These are phyloP conservation scores for Westerdykella sp. DNA, from an alignment of 2,329 filamentous ascomycete genomes.

Conservation along the genomic window DNA sequence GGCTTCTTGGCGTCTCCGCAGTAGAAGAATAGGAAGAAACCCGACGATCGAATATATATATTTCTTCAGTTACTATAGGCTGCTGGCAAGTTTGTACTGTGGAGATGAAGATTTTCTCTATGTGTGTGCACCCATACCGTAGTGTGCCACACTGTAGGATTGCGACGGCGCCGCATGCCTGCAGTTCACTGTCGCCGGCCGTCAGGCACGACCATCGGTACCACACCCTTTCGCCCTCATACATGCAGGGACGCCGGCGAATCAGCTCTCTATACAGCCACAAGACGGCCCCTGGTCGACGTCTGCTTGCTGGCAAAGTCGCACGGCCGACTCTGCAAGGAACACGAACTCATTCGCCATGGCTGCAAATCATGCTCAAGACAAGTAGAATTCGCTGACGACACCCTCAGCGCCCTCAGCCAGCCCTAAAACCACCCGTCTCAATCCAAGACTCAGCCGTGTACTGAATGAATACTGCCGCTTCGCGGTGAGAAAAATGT, in stretches of 20 bases:
- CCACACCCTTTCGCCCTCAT: neutral
- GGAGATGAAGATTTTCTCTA: no score
- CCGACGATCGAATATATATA: no score
- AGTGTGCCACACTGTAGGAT: no score
- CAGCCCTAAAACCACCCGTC: neutral
- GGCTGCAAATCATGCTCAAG: conserved; percentile 7
- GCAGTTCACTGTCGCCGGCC: neutral
- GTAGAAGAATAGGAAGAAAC: no score
- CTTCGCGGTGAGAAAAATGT: neutral
- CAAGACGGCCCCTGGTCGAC: neutral
- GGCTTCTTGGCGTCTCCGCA: no score
- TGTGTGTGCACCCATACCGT: no score
- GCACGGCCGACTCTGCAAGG: conserved; percentile 6
- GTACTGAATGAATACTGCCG: neutral
- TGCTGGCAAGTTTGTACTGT: no score
- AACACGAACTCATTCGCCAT: conserved; percentile 1
- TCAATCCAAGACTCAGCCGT: neutral
- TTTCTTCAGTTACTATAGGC: no score
- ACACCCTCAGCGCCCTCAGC: neutral
- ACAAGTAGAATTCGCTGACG: neutral
- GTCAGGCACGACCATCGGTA: neutral
- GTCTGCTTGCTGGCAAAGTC: neutral
- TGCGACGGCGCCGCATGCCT: no score
- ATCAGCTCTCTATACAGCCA: neutral
- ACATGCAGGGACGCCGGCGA: neutral